These are phyloP conservation scores for Pythium vanterpoolii DNA, from an alignment of 352 stramenopile genomes.

Conservation along the genomic window DNA sequence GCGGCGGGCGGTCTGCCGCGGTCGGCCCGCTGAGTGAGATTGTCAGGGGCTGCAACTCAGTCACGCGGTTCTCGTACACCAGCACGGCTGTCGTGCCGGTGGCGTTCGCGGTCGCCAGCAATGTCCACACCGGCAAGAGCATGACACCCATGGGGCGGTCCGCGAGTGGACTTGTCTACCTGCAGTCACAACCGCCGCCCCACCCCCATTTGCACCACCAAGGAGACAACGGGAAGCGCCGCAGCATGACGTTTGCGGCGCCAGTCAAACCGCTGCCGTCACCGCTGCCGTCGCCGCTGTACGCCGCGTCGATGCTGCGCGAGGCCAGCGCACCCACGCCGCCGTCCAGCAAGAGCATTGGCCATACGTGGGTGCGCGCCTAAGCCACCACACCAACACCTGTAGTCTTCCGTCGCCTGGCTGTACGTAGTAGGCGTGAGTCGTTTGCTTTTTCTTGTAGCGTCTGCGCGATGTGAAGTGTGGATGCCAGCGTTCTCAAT, in stretches of 20 bases:
- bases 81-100: background rate
- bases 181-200: background rate
- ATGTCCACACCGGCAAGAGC: too few relatives aligned
- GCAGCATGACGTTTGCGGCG: slow-evolving; percentile 18
- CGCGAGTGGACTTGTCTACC: background rate
- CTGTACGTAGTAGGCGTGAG: too few relatives aligned
- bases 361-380: too few relatives aligned
- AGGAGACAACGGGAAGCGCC: slow-evolving; percentile 9
- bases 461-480: background rate
- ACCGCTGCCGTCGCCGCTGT: background rate
- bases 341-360: background rate
- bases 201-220: background rate
- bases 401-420: too few relatives aligned
- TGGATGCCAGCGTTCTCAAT: too few relatives aligned
- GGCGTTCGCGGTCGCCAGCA: too few relatives aligned
- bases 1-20: background rate
- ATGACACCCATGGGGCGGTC: background rate
- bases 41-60: slow-evolving; percentile 13
- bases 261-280: slow-evolving; percentile 7
- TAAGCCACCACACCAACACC: background rate
- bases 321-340: slow-evolving; percentile 5
- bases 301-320: slow-evolving; percentile 6
- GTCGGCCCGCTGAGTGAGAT: slow-evolving; percentile 15
- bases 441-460: too few relatives aligned
- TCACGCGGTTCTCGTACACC: slow-evolving; percentile 20